Evolutionary conservation across 1,284 basidiomycete genomes (phyloP).

Genomic region (Microbotryum lychnidis-dioicae): DNA sequence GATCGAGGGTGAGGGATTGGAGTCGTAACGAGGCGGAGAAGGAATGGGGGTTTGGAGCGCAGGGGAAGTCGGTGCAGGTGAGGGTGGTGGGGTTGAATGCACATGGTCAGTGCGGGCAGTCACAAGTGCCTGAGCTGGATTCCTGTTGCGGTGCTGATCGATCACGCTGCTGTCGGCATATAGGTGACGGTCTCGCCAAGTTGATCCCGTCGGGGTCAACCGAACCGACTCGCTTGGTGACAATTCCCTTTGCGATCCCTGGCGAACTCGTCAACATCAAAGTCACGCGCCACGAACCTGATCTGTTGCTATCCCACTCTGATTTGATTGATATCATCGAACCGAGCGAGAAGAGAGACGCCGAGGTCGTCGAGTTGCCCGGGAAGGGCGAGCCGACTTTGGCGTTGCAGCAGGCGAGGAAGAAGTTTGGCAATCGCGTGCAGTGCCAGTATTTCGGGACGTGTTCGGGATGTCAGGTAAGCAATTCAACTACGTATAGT

Average conservation of each 20-base stretch:
- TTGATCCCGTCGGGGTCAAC: slow-evolving; percentile 41
- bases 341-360: slow-evolving; percentile 47
- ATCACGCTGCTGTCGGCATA: neutral
- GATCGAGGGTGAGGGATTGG: slow-evolving; percentile 41
- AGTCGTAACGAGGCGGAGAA: slow-evolving; percentile 44
- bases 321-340: slow-evolving; percentile 63
- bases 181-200: slow-evolving; percentile 63
- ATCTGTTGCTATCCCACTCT: slow-evolving; percentile 60
- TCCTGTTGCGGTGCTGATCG: neutral
- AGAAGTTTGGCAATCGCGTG: slow-evolving; percentile 42
- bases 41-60: slow-evolving; percentile 27
- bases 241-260: slow-evolving; percentile 73
- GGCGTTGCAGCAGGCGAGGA: slow-evolving; percentile 12
- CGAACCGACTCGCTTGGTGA: slow-evolving; percentile 61
- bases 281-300: slow-evolving; percentile 52
- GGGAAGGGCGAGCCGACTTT: slow-evolving; percentile 3
- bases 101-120: slow-evolving; percentile 48
- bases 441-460: slow-evolving; percentile 78
- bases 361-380: slow-evolving; percentile 3
- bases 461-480: slow-evolving; percentile 48
- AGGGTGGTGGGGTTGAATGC: slow-evolving; percentile 57
- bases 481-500: neutral
- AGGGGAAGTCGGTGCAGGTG: slow-evolving; percentile 49
- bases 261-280: slow-evolving; percentile 65
- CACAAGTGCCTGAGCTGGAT: neutral